A percentile compares a stretch with the other conserved stretches of the same genome.
Conservation (phyloP, 148 eudicot species). For the Simmondsia chinensis region DNA sequence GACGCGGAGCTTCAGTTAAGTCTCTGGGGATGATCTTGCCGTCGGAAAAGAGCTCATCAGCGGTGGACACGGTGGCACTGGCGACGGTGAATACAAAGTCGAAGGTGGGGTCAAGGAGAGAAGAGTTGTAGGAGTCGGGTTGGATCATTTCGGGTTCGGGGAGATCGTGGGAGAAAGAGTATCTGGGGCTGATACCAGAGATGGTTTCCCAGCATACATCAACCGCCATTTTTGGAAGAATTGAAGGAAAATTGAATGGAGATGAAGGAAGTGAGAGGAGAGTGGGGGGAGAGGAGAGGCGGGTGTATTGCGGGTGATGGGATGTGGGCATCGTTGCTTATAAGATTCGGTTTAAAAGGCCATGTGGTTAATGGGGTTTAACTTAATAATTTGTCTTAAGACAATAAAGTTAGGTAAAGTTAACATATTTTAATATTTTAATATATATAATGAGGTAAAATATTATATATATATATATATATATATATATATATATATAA, state of each 20-base stretch:
- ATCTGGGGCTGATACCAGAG: constrained; percentile 46
- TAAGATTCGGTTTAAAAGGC: too few relatives aligned
- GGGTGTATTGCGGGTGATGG: too few relatives aligned
- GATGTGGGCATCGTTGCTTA: too few relatives aligned
- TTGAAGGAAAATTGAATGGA: not conserved
- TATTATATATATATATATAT: too few relatives aligned
- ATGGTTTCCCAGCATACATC: constrained; percentile 45
- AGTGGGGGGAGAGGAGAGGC: too few relatives aligned
- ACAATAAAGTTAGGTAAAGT: too few relatives aligned
- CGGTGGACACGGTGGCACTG: constrained; percentile 18
- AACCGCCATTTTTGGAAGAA: constrained; percentile 28
- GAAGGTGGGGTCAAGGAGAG: constrained; percentile 26
- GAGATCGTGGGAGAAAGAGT: constrained; percentile 54
- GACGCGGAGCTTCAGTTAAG: constrained; percentile 18
- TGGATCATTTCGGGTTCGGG: constrained; percentile 20
- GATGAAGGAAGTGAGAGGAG: not conserved
- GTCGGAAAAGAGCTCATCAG: constrained; percentile 70
- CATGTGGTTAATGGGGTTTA: too few relatives aligned
- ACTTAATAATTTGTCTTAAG: too few relatives aligned
- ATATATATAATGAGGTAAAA: too few relatives aligned
- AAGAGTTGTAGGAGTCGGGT: constrained; percentile 7
- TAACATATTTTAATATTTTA: too few relatives aligned
- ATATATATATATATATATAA: too few relatives aligned
- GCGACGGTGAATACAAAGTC: constrained; percentile 57
- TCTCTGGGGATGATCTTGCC: constrained; percentile 56